A percentile compares a stretch with the other conserved stretches of the same genome.
Conservation (phyloP, 1,284 basidiomycete genomes). For the Apiotrichum mycotoxinovorans region DNA sequence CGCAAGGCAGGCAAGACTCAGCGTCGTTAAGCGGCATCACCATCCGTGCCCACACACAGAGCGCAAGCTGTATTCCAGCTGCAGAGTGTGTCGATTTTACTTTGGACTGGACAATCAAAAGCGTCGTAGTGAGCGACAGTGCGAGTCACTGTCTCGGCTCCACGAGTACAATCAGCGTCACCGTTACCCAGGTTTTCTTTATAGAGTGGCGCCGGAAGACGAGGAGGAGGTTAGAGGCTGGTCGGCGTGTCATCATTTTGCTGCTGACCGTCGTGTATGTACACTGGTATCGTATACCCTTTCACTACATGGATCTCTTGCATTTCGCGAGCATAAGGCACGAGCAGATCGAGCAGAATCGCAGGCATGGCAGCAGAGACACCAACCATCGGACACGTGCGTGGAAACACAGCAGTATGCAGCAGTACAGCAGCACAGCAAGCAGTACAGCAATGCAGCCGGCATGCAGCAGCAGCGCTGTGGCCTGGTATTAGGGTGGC, state of each 20-base stretch:
- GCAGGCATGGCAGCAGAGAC: no score
- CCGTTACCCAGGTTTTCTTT: not conserved
- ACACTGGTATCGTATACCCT: slow-evolving; percentile 8
- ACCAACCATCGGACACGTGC: no score
- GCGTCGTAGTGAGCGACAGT: not conserved
- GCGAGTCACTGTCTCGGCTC: not conserved
- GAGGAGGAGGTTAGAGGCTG: slow-evolving; percentile 1
- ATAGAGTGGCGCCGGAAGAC: not conserved
- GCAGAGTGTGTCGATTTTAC: no score
- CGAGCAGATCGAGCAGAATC: no score
- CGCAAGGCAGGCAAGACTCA: slow-evolving; percentile 81
- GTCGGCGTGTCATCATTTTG: slow-evolving; percentile 2
- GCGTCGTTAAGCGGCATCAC: slow-evolving; percentile 58
- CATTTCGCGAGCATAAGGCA: no score
- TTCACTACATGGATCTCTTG: slow-evolving; percentile 7
- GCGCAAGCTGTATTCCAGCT: not conserved
- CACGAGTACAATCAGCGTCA: not conserved
- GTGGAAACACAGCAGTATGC: no score
- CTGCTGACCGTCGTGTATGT: slow-evolving; percentile 4
- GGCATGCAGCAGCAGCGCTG: no score
- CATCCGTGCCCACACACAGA: not conserved
- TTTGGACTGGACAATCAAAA: not conserved
- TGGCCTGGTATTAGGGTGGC: no score
- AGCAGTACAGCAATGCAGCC: no score
- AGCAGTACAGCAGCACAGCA: no score